Percentiles rank a stretch among this genome's conserved stretches.
These are phyloP conservation scores for Plantago elongata DNA, from an alignment of 257 asterid genomes.

Conservation along the genomic window DNA sequence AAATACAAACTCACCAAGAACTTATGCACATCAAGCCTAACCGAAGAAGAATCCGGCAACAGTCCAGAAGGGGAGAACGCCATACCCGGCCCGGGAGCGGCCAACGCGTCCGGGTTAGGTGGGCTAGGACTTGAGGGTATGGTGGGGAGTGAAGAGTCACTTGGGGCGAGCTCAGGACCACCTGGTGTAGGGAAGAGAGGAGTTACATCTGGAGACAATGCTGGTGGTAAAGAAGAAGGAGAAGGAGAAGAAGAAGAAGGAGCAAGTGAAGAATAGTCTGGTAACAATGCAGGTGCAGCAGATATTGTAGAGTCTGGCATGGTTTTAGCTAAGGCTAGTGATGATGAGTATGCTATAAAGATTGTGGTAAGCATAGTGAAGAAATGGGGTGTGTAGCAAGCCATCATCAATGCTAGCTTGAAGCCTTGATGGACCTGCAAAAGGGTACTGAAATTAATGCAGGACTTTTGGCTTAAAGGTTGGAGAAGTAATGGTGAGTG, in stretches of 20 bases:
- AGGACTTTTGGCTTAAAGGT: slow-evolving; percentile 8
- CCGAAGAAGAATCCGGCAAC: slow-evolving; percentile 41
- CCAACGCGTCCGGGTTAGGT: slow-evolving; percentile 76
- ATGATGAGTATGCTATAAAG: slow-evolving; percentile 27
- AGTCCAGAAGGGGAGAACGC: slow-evolving; percentile 44
- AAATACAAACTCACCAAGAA: slow-evolving; percentile 28
- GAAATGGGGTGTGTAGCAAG: slow-evolving; percentile 24
- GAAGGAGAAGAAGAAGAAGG: slow-evolving; percentile 31
- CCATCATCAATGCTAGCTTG: slow-evolving; percentile 44
- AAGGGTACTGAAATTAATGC: slow-evolving; percentile 36
- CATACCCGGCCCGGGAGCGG: slow-evolving; percentile 43
- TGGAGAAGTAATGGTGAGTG: slow-evolving; percentile 17
- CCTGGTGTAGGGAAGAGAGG: slow-evolving; percentile 80
- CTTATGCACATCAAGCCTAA: slow-evolving; percentile 23
- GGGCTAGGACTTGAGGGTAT: slow-evolving; percentile 97
- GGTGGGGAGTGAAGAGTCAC: slow-evolving; percentile 56
- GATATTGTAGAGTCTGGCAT: slow-evolving; percentile 65
- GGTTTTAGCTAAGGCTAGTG: slow-evolving; percentile 11
- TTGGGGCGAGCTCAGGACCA: slow-evolving; percentile 67
- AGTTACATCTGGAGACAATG: slow-evolving; percentile 66
- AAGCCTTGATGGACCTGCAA: slow-evolving; percentile 14
- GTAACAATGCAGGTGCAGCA: slow-evolving; percentile 77
- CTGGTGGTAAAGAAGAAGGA: slow-evolving; percentile 33
- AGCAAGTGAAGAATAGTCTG: slow-evolving; percentile 31
- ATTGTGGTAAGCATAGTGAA: slow-evolving; percentile 18